Base-by-base conservation (phyloP, 805 yeast species). In the Spencermartinsiella europaea region DNA sequence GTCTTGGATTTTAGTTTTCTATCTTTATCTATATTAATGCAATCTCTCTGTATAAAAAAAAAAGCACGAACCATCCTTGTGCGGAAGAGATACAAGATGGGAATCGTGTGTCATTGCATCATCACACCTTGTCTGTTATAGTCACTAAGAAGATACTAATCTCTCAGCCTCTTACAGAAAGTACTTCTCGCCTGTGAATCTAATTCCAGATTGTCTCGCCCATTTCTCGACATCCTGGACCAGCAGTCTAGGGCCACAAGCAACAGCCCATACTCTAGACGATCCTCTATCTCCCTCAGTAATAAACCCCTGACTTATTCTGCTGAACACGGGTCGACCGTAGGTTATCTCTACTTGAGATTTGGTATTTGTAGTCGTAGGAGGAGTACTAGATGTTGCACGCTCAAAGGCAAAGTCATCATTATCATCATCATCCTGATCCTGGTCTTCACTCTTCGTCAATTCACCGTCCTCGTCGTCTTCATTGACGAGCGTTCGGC, bases 181-280 rank as follows among this genome's bases (percentile, higher is more conserved):
- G 42, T 55, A 56, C 10, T 38, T 46, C 41, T 58, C 62, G 22
- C 59, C 59, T 25, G 49, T 20, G 38, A 52, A 57, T 38, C 42
- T 42, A 15, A 52, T 38, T 72, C 90, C 89, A 60, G 84, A 81
- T 57, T 84, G 86, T 15, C 74, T 73, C 1, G 95, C 88, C 90
- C 93, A 87, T 27, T 80, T 68, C 56, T 78, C 74, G 3, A 86
- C 85, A 52, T 83, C 85, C 48, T 79, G 74, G 12, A 87, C 91
- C 49, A 87, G 67, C 0, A 82, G 83, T 34, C 69, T 69, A 0
- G 96, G 95, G 0, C 96, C 96, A 2, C 95, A 93, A 4, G 88
- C 86, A n/a, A 87, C 70, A 14, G 85, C 93, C 90, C 91, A 85
- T 1, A 80, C 41, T 5, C 45, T 25, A 4, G 38, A 35, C 14